Evolutionary conservation across 2,329 filamentous ascomycete genomes (phyloP).

Genomic region (Pseudogymnoascus sp.): DNA sequence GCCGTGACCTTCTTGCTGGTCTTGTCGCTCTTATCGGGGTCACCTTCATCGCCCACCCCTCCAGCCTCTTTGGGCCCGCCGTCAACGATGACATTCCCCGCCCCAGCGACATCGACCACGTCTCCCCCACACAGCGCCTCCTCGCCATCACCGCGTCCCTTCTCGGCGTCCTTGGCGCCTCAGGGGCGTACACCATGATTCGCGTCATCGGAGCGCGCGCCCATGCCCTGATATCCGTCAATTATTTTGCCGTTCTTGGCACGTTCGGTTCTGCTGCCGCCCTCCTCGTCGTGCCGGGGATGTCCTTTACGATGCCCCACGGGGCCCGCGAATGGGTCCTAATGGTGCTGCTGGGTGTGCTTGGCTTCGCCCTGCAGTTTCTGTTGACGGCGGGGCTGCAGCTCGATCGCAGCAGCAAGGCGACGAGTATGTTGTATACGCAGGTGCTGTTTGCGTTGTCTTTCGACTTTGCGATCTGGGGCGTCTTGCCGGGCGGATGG

Average conservation of each 20-base stretch:
- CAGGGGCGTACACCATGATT: slow-evolving; percentile 66
- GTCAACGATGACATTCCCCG: slow-evolving; percentile 10
- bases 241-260: slow-evolving; percentile 68
- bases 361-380: slow-evolving; percentile 79
- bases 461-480: slow-evolving; percentile 26
- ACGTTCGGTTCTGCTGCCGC: slow-evolving; percentile 53
- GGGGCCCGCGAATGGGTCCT: slow-evolving; percentile 47
- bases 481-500: slow-evolving; percentile 22
- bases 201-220: slow-evolving; percentile 71
- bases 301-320: slow-evolving; percentile 37
- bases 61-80: slow-evolving; percentile 17
- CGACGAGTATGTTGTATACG: slow-evolving; percentile 57
- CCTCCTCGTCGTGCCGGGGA: slow-evolving; percentile 35
- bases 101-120: slow-evolving; percentile 14
- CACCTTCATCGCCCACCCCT: slow-evolving; percentile 66
- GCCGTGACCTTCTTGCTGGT: slow-evolving; percentile 66
- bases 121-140: slow-evolving; percentile 31
- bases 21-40: slow-evolving; percentile 71
- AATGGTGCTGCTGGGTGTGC: slow-evolving; percentile 58
- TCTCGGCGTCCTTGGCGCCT: slow-evolving; percentile 67
- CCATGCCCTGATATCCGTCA: slow-evolving; percentile 77
- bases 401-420: slow-evolving; percentile 26
- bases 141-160: slow-evolving; percentile 63
- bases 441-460: slow-evolving; percentile 56
- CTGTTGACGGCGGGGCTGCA: slow-evolving; percentile 69